These are phyloP conservation scores for Silene vulgaris DNA, from an alignment of 179 eudicot species.

Conservation along the genomic window DNA sequence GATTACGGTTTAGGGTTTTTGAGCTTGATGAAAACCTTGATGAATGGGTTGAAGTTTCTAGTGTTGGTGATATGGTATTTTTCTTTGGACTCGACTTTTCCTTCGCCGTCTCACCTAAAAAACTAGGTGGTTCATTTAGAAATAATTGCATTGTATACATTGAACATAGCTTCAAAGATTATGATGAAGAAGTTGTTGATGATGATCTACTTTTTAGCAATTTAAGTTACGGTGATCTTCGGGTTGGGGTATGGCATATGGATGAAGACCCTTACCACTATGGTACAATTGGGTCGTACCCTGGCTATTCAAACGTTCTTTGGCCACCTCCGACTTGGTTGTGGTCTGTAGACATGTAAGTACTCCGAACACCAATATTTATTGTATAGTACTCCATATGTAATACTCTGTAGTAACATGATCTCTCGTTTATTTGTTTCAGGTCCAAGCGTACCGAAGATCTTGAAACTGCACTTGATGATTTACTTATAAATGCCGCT, in stretches of 20 bases:
- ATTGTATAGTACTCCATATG: too few species aligned
- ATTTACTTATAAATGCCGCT: not conserved
- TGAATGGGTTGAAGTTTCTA: not conserved
- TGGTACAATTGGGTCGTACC: slow-evolving; percentile 9
- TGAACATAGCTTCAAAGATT: not conserved
- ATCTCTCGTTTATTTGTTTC: not conserved
- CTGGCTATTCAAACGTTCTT: not conserved
- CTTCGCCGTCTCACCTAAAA: not conserved
- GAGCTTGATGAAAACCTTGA: not conserved
- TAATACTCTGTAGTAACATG: too few species aligned
- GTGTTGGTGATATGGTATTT: not conserved
- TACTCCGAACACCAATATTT: not conserved
- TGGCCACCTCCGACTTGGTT: slow-evolving; percentile 24
- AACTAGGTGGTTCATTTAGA: not conserved
- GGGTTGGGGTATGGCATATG: slow-evolving; percentile 13
- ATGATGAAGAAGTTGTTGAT: not conserved
- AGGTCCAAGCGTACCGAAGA: slow-evolving; percentile 12
- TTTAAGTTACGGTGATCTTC: not conserved
- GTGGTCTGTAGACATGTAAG: slow-evolving; percentile 20
- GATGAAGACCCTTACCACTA: not conserved
- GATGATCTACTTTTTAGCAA: not conserved
- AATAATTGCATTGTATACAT: slow-evolving; percentile 2
- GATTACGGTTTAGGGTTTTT: not conserved
- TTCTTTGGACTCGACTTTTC: slow-evolving; percentile 11
- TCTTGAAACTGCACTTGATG: slow-evolving; percentile 2